Conservation (phyloP, 768 basidiomycete species). For the Leccinum truebloodii region DNA sequence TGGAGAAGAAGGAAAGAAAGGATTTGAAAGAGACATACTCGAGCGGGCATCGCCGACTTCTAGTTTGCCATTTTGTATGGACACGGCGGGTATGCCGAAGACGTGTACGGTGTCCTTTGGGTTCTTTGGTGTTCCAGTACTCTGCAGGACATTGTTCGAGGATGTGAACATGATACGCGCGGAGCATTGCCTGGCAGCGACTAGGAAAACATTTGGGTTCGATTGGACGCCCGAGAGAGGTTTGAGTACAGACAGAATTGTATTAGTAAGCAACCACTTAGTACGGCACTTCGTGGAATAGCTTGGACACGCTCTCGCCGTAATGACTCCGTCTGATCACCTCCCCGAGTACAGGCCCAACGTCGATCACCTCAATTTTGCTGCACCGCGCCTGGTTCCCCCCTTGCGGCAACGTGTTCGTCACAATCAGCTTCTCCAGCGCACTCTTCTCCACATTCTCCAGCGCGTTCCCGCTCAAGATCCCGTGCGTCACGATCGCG, state of each 20-base stretch:
- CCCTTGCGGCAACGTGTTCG: constrained; percentile 94
- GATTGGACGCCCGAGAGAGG: background rate
- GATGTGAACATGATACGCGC: constrained; percentile 36
- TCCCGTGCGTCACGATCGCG: constrained; percentile 96
- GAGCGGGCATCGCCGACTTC: constrained; percentile 71
- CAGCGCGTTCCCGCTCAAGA: constrained; percentile 88
- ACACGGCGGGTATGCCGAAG: constrained; percentile 73
- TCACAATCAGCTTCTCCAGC: constrained; percentile 94
- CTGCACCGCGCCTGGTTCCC: constrained; percentile 68
- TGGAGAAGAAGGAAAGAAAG: background rate
- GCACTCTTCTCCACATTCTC: constrained; percentile 67
- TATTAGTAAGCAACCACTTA: constrained; percentile 37
- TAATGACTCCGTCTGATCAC: constrained; percentile 95
- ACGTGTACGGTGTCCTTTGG: constrained; percentile 66
- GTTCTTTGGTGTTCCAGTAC: constrained; percentile 21
- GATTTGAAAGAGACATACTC: constrained; percentile 51
- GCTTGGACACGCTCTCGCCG: constrained; percentile 89
- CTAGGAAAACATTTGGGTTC: constrained; percentile 22
- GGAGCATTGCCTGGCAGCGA: constrained; percentile 34
- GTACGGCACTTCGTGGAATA: constrained; percentile 90
- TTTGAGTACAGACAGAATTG: background rate
- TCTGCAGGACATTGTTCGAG: constrained; percentile 33
- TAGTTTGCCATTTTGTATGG: constrained; percentile 67
- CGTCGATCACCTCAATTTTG: constrained; percentile 93
- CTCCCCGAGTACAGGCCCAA: constrained; percentile 93